Percentiles rank a stretch among this genome's conserved stretches.
phyloP scores from a whole-genome alignment of 306 rosid species.

The Notholithocarpus densiflorus region DNA sequence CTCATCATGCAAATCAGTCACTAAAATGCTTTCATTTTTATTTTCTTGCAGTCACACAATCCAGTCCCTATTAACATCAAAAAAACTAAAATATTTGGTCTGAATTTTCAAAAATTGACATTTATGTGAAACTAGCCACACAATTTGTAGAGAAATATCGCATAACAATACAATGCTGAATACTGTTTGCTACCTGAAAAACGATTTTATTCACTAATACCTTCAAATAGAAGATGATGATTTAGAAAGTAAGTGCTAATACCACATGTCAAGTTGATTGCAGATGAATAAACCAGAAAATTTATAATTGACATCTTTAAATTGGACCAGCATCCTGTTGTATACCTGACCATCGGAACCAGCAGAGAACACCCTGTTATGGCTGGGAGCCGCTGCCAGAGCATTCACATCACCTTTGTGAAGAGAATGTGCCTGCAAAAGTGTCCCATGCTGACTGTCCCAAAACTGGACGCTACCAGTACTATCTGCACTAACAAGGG shows the following conservation, averaged over 20 bases:
- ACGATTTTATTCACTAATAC: too few species aligned
- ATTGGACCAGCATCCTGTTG: background rate
- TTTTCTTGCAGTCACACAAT: background rate
- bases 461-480: slow-evolving; percentile 96
- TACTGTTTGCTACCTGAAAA: too few species aligned
- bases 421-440: slow-evolving; percentile 65
- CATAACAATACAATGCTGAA: background rate
- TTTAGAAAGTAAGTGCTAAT: background rate
- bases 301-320: slow-evolving; percentile 4
- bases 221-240: background rate
- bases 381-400: slow-evolving; percentile 82
- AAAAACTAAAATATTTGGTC: background rate
- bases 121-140: background rate
- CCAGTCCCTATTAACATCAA: background rate
- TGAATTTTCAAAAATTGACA: background rate
- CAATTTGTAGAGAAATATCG: background rate
- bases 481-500: slow-evolving; percentile 98
- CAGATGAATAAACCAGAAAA: background rate
- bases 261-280: background rate
- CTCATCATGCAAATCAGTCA: background rate
- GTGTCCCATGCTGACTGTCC: slow-evolving; percentile 82
- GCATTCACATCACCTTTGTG: slow-evolving; percentile 91
- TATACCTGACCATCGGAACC: slow-evolving; percentile 98
- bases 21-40: background rate
- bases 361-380: slow-evolving; percentile 82